A percentile compares a stretch with the other conserved stretches of the same genome.
Evolutionary conservation across 2,329 filamentous ascomycete genomes (phyloP).

Genomic region (Simplicillium sp.): DNA sequence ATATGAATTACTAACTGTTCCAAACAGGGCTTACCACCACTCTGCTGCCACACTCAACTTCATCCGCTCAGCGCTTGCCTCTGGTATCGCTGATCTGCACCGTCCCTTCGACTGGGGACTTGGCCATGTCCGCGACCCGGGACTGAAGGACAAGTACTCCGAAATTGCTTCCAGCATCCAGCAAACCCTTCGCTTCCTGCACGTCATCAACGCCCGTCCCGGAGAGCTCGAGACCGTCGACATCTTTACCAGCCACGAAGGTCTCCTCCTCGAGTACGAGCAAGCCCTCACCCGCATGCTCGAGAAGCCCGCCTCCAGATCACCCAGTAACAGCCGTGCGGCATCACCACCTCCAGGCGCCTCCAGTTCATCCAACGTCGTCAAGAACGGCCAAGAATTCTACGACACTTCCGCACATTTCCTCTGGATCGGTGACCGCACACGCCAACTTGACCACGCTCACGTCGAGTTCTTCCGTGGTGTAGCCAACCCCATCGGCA

Average conservation of each 20-base stretch:
- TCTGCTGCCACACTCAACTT: constrained; percentile 94
- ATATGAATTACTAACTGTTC: constrained; percentile 3
- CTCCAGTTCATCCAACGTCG: constrained; percentile 8
- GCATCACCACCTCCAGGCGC: constrained; percentile 14
- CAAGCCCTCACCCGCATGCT: constrained; percentile 73
- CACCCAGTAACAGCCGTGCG: constrained; percentile 30
- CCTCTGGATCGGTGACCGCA: constrained; percentile 96
- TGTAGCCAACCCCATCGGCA: constrained; percentile 88
- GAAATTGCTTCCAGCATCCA: constrained; percentile 77
- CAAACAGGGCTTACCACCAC: constrained; percentile 75
- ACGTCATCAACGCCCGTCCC: constrained; percentile 79
- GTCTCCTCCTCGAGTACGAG: constrained; percentile 89
- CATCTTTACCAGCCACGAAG: constrained; percentile 92
- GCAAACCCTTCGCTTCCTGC: constrained; percentile 89
- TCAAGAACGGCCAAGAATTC: constrained; percentile 48
- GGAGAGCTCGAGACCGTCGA: constrained; percentile 85
- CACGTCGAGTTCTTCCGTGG: constrained; percentile 98
- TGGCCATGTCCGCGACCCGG: constrained; percentile 78
- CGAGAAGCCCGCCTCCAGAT: constrained; percentile 45
- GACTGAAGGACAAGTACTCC: constrained; percentile 77
- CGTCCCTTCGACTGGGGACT: constrained; percentile 91
- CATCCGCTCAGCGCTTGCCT: constrained; percentile 71
- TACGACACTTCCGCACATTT: constrained; percentile 96
- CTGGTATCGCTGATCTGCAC: constrained; percentile 88
- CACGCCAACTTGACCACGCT: constrained; percentile 81